Base-by-base conservation (phyloP, 306 rosid genomes). In the Quercus aquifolioides region DNA sequence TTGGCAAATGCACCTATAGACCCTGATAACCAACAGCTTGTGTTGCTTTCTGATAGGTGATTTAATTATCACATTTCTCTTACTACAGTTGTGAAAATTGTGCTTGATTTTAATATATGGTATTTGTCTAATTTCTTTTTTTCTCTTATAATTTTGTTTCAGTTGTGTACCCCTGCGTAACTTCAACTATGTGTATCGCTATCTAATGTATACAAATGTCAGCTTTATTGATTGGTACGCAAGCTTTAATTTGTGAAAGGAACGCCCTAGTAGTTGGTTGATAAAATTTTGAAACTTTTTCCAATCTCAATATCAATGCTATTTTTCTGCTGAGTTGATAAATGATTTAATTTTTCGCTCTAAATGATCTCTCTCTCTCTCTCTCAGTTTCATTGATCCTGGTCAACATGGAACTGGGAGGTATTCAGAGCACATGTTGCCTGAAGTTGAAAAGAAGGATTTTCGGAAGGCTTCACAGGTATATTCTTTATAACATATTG, bases 401-500 rank as follows among this genome's bases (percentile, higher is more conserved):
- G 98, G 98, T 85, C 95, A 94, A 46, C 97, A 94, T 65, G 98
- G 98, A 90, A 86, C 76, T 85, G 97, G 94, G 72, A 86, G 98
- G 84, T 94, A 94, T 68, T 80, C 92, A 70, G 91, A 91, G 79
- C 87, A 78, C 65, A 92, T 94, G 98, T 74, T 88, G 82, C 98
- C 98, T 30, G 97, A 94, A 87, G 94, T 94, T 41, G 87, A 89
- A 79, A 87, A 43, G 81, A 81, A 84, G 35, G 88, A 91, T 78
- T 94, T 94, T 70, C 90, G 91, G 55, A 94, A 94, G 90, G 99
- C 97, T 74, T 92, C 99, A 19, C 97, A 92, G 97, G 97, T 91
- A 86, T 77, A 25, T 58, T 71, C 28, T 33, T 33, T 33, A 33
- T 33, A 33, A 33, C 38, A 33, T 33, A 33, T 33, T 33, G 38